Base-by-base conservation (phyloP, 768 basidiomycete species). In the Auricularia sp. region DNA sequence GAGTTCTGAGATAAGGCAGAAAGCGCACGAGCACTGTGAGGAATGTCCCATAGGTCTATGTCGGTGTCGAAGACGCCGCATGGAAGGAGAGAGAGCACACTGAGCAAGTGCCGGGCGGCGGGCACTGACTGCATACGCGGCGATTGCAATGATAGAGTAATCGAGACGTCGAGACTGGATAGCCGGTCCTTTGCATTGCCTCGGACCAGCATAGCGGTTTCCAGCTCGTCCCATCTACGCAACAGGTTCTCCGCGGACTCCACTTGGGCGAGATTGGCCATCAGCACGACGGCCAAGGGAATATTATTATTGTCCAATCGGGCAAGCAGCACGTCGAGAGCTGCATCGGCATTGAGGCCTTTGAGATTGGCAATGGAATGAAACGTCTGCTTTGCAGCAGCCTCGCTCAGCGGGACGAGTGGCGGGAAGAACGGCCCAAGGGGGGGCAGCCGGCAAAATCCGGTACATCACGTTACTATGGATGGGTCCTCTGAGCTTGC, bases 21-120 rank as follows among this genome's bases (percentile, higher is more conserved):
- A 35, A 59, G 56, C 11, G 29, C 56, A 4, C 23, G 1, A 7
- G 23, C 3, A 16, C 10, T 14, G 6, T 16, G 18, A 5, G 14
- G 18, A 18, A 51, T 8, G 6, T 51, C 65, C 36, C 69, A 67
- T 1, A 42, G 62, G 0, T 33, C 62, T 1, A 71, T 61, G 53
- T 69, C 61, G 7, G 54, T 62, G 61, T 74, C 66, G 1, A 59
- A 1, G 23, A 69, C 23, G 4, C 56, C 56, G 23, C 14, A 6
- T 7, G 56, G 33, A 4, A 59, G 29, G 4, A 59, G 56, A 7
- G 56, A 6, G 8, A 59, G 56, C 5, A 59, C 16, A 3, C 8
- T 7, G 34, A 59, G 56, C 7, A 59, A 14, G 23, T 14, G 4
- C 29, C 2, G 23, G 8, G 56, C 56, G 4, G 21, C 23, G 56